phyloP scores from a whole-genome alignment of 106 monocot species.

The Amphibolis antarctica region DNA sequence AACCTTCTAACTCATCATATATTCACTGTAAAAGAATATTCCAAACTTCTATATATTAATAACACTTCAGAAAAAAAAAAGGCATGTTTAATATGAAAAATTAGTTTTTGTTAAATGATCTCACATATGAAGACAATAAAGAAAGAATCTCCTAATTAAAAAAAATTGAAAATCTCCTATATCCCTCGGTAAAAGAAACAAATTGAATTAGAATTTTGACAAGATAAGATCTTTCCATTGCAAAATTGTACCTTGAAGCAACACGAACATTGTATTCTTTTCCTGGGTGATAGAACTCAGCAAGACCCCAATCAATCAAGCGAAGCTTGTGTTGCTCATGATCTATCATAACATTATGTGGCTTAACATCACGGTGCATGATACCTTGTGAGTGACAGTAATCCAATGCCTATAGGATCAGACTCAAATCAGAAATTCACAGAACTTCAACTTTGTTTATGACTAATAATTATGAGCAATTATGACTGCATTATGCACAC shows the following conservation, averaged over 20 bases:
- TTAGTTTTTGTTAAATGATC: too few relatives aligned
- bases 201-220: not conserved
- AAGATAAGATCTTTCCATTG: not conserved
- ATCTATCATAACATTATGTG: constrained; percentile 97
- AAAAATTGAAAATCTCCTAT: too few relatives aligned
- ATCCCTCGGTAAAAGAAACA: not conserved
- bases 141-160: too few relatives aligned
- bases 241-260: constrained; percentile 64
- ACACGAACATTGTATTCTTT: constrained; percentile 95
- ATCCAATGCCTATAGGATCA: constrained; percentile 53
- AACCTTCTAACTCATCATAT: too few relatives aligned
- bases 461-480: not conserved
- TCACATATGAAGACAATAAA: too few relatives aligned
- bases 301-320: constrained; percentile 93
- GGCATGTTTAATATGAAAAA: too few relatives aligned
- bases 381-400: constrained; percentile 95
- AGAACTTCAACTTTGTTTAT: not conserved
- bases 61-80: too few relatives aligned
- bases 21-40: too few relatives aligned
- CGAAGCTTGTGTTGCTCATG: constrained; percentile 84
- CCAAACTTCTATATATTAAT: too few relatives aligned
- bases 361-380: constrained; percentile 98
- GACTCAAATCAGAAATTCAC: not conserved
- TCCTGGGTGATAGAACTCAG: constrained; percentile 94
- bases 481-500: too few relatives aligned